Conservation (phyloP, 495 filamentous ascomycete species). For the Zalerion maritima region DNA sequence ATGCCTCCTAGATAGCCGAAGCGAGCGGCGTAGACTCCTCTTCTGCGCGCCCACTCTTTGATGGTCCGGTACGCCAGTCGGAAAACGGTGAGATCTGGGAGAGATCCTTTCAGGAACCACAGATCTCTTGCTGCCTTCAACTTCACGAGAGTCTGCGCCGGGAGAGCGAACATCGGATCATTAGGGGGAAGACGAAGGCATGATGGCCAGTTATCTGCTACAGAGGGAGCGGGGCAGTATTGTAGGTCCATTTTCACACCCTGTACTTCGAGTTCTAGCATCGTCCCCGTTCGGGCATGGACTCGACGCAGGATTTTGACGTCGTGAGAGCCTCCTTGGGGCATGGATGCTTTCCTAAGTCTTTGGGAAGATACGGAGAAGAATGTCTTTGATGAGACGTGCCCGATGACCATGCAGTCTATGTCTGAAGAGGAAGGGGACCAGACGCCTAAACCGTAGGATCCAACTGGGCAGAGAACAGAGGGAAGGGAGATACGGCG, state of each 20-base stretch:
- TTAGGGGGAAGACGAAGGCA: conserved; percentile 17
- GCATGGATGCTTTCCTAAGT: conserved; percentile 24
- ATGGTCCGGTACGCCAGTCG: conserved; percentile 36
- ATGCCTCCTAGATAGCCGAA: conserved; percentile 45
- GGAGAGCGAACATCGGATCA: conserved; percentile 32
- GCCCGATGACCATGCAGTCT: conserved; percentile 43
- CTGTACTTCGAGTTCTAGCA: conserved; percentile 37
- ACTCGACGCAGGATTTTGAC: conserved; percentile 37
- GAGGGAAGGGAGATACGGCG: conserved; percentile 17
- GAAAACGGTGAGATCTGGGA: conserved; percentile 37
- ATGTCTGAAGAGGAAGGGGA: conserved; percentile 38
- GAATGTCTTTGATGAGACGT: conserved; percentile 38
- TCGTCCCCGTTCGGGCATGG: conserved; percentile 33
- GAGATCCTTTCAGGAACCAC: conserved; percentile 33
- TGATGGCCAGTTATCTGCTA: conserved; percentile 28
- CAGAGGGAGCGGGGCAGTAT: conserved; percentile 37
- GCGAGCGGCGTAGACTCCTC: conserved; percentile 40
- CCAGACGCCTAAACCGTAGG: conserved; percentile 44
- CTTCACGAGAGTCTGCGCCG: conserved; percentile 31
- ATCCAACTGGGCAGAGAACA: conserved; percentile 41
- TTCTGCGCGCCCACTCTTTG: conserved; percentile 37
- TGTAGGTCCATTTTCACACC: conserved; percentile 41
- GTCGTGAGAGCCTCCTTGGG: conserved; percentile 13
- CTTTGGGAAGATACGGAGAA: conserved; percentile 36
- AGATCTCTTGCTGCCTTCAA: conserved; percentile 43